Conservation (phyloP, 371 early-diverging fungal genomes). For the Syncephalastrum monosporum region DNA sequence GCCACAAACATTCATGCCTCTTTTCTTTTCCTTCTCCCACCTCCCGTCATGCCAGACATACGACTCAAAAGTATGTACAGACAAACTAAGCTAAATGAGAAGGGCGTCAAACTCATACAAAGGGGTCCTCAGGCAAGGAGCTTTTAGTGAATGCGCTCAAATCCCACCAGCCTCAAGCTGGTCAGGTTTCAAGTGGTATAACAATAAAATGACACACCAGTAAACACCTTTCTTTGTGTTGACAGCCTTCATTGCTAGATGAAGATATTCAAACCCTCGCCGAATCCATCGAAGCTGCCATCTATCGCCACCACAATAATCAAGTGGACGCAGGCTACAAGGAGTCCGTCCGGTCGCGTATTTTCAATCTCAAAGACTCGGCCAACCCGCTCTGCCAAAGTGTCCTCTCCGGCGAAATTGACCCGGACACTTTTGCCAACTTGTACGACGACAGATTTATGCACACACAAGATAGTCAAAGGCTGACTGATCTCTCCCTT, state of each 20-base stretch:
- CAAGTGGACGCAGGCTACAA: constrained; percentile 20
- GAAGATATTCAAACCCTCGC: constrained; percentile 10
- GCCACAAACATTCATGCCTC: neutral
- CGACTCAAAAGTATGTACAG: neutral
- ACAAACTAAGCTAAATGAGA: neutral
- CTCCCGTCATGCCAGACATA: neutral
- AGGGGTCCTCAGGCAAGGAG: neutral
- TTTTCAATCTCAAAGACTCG: constrained; percentile 22
- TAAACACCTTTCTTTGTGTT: neutral
- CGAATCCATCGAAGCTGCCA: constrained; percentile 15
- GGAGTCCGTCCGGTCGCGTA: constrained; percentile 18
- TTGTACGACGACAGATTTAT: neutral
- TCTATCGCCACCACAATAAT: constrained; percentile 9
- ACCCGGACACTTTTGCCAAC: constrained; percentile 12
- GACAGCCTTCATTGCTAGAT: neutral
- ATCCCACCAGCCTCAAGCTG: too few species aligned
- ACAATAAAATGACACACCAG: neutral
- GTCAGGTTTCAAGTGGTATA: too few species aligned
- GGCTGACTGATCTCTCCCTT: neutral
- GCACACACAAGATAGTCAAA: neutral
- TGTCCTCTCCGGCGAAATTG: constrained; percentile 15
- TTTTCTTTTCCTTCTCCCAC: neutral
- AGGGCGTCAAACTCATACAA: neutral
- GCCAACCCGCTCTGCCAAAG: constrained; percentile 17
- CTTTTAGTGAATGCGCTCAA: neutral